Conservation (phyloP, 1,284 basidiomycete genomes). For the Inonotus hispidus region DNA sequence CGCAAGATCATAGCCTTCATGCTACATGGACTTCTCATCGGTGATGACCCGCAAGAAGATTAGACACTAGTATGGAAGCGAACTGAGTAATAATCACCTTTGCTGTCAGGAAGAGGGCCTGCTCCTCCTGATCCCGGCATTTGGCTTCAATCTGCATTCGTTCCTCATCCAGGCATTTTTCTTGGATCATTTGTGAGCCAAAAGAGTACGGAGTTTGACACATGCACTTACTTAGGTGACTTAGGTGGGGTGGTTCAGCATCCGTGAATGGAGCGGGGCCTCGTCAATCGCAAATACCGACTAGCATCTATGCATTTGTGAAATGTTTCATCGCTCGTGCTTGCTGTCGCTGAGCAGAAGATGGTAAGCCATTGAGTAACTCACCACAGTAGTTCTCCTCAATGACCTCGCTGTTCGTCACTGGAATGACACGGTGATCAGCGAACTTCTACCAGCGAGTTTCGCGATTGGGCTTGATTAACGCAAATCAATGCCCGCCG, state of each 20-base stretch:
- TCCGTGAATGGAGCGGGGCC: constrained; percentile 84
- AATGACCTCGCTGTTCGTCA: constrained; percentile 95
- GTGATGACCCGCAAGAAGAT: constrained; percentile 73
- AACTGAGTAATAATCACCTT: constrained; percentile 48
- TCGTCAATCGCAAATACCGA: constrained; percentile 87
- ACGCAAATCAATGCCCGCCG: constrained; percentile 98
- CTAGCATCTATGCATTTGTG: constrained; percentile 99
- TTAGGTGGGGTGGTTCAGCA: constrained; percentile 90
- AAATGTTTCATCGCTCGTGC: constrained; percentile 96
- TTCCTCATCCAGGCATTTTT: constrained; percentile 90
- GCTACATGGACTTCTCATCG: constrained; percentile 86
- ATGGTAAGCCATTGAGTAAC: constrained; percentile 70
- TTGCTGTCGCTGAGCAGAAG: constrained; percentile 79
- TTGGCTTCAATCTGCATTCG: constrained; percentile 89
- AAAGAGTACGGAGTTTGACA: background rate
- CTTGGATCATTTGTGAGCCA: constrained; percentile 35
- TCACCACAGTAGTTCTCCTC: constrained; percentile 99
- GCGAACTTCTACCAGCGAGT: constrained; percentile 99
- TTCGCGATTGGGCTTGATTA: constrained; percentile 96
- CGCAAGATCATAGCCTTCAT: constrained; percentile 99
- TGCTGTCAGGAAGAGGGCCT: constrained; percentile 95
- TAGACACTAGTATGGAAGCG: background rate
- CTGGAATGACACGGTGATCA: constrained; percentile 97
- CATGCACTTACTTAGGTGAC: constrained; percentile 75
- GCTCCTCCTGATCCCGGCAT: constrained; percentile 95